Percentiles rank a stretch among this genome's conserved stretches.
phyloP scores from a whole-genome alignment of 148 eudicot genomes.

The Chenopodium berlandieri region DNA sequence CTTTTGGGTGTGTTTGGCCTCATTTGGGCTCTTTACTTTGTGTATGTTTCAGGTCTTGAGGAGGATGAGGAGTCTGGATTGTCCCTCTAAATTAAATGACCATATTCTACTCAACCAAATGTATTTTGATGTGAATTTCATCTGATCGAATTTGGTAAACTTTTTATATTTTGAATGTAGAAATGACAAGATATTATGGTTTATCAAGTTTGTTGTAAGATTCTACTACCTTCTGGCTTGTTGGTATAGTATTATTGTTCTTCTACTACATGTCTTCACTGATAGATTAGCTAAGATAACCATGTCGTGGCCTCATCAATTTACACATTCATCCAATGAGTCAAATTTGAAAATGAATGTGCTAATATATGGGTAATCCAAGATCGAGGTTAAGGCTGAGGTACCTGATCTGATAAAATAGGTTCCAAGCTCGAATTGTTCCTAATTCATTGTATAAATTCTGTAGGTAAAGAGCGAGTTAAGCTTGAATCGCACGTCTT shows the following conservation, averaged over 20 bases:
- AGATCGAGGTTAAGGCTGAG: no score
- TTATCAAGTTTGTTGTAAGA: conserved; percentile 7
- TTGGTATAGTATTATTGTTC: not conserved
- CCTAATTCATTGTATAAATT: no score
- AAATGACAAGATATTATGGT: conserved; percentile 18
- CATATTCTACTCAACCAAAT: not conserved
- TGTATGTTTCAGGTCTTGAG: conserved; percentile 65
- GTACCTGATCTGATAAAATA: no score
- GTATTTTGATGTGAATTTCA: conserved; percentile 15
- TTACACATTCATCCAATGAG: no score
- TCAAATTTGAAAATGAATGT: no score
- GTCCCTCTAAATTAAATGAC: conserved; percentile 53
- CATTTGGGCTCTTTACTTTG: conserved; percentile 77
- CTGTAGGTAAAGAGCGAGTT: no score
- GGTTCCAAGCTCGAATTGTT: no score
- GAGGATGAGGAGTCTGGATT: conserved; percentile 98
- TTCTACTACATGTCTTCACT: not conserved
- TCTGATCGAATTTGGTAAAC: conserved; percentile 18
- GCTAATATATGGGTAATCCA: no score
- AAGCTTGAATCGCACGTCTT: no score
- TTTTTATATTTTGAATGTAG: conserved; percentile 14
- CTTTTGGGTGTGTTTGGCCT: conserved; percentile 73
- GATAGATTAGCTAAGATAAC: not conserved
- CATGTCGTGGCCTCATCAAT: no score
- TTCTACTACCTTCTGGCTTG: not conserved